A percentile compares a stretch with the other conserved stretches of the same genome.
phyloP scores from a whole-genome alignment of 2,329 filamentous ascomycete species.

The Botryotinia calthae region DNA sequence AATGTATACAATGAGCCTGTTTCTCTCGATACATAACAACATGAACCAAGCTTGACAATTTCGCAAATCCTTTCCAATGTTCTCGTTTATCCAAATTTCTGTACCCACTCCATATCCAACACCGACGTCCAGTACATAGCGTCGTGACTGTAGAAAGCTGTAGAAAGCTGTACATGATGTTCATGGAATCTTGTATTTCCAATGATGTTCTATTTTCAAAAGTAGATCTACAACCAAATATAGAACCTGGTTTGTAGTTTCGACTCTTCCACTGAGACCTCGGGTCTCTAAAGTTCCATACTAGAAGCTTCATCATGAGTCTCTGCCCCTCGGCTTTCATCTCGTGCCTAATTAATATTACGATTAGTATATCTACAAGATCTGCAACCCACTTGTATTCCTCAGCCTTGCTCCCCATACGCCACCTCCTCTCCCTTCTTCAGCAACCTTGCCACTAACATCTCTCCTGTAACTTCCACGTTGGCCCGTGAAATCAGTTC shows the following conservation, averaged over 20 bases:
- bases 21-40: background rate
- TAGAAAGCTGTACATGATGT: background rate
- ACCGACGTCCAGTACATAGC: background rate
- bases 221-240: background rate
- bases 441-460: conserved; percentile 70
- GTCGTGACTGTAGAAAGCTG: too few relatives aligned
- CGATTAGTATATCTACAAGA: background rate
- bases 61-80: background rate
- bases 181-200: background rate
- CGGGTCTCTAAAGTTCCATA: background rate
- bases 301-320: background rate
- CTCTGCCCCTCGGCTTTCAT: background rate
- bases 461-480: conserved; percentile 45
- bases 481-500: conserved; percentile 50
- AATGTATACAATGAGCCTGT: background rate
- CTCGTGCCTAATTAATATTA: too few relatives aligned
- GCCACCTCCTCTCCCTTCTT: conserved; percentile 56
- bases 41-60: background rate
- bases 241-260: background rate
- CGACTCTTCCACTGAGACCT: background rate
- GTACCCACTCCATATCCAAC: background rate
- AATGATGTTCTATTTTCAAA: background rate
- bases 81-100: background rate
- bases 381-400: conserved; percentile 39
- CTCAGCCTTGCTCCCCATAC: conserved; percentile 40